Evolutionary conservation across 2,329 filamentous ascomycete genomes (phyloP).

Genomic region (Pseudonectria buxi): DNA sequence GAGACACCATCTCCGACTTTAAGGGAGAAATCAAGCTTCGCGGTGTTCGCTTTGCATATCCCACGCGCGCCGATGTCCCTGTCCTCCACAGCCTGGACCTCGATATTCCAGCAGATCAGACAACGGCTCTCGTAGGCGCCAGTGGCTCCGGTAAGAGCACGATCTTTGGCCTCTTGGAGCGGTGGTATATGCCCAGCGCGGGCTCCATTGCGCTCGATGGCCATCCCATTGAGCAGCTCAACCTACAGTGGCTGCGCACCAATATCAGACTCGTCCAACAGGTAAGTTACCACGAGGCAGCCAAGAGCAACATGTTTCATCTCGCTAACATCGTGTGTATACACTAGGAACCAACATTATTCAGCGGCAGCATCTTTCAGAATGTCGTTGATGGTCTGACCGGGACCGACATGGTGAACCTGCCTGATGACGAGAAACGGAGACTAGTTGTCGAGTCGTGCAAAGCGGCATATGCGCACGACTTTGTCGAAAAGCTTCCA

Average conservation of each 20-base stretch:
- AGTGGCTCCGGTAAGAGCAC: slow-evolving; percentile 55
- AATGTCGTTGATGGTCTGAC: slow-evolving; percentile 45
- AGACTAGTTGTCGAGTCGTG: slow-evolving; percentile 41
- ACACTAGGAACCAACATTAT: slow-evolving; percentile 45
- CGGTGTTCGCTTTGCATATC: slow-evolving; percentile 48
- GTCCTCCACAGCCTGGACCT: slow-evolving; percentile 38
- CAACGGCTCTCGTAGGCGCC: slow-evolving; percentile 50
- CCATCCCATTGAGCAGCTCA: slow-evolving; percentile 34
- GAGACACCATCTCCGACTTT: slow-evolving; percentile 23
- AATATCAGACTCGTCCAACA: slow-evolving; percentile 46
- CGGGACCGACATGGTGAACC: slow-evolving; percentile 29
- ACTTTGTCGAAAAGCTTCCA: slow-evolving; percentile 45
- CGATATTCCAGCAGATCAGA: slow-evolving; percentile 37
- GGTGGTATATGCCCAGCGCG: slow-evolving; percentile 49
- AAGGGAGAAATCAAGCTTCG: slow-evolving; percentile 41
- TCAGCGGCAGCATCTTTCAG: slow-evolving; percentile 45
- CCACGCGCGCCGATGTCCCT: slow-evolving; percentile 44
- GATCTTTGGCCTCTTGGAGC: slow-evolving; percentile 48
- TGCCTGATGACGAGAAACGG: slow-evolving; percentile 36
- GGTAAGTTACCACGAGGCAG: slow-evolving; percentile 16
- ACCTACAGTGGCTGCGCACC: slow-evolving; percentile 46
- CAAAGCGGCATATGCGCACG: slow-evolving; percentile 44
- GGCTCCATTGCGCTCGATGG: slow-evolving; percentile 41
- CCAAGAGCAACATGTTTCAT: neutral
- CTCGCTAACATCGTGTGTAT: neutral